Evolutionary conservation across 2,329 filamentous ascomycete species (phyloP).

Genomic region (Exophiala alcalophila): DNA sequence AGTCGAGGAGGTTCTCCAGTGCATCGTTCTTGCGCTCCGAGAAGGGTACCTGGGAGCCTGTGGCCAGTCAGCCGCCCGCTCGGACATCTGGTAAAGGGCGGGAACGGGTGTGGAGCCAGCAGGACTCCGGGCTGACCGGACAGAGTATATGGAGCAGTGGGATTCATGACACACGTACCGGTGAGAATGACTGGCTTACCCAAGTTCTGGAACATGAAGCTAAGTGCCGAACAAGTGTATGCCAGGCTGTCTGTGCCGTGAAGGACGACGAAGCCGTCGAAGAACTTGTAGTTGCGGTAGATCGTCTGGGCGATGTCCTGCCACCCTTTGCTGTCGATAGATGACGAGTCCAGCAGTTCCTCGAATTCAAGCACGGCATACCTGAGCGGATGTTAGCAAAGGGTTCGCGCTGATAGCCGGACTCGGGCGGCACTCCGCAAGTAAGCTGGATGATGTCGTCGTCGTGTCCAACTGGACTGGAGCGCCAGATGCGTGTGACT

Average conservation of each 20-base stretch:
- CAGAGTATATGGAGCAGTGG: too few relatives aligned
- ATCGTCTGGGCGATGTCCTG: conserved; percentile 77
- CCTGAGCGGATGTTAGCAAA: conserved; percentile 15
- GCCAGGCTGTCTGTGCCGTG: conserved; percentile 88
- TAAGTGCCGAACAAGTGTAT: conserved; percentile 85
- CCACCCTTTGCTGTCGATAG: conserved; percentile 84
- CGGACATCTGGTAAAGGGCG: too few relatives aligned
- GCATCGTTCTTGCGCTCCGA: conserved; percentile 88
- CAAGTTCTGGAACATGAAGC: conserved; percentile 88
- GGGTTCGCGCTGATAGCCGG: too few relatives aligned
- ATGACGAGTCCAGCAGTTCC: conserved; percentile 82
- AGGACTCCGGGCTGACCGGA: too few relatives aligned
- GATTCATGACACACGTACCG: conserved; percentile 35
- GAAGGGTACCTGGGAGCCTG: conserved; percentile 76
- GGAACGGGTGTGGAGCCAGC: too few relatives aligned
- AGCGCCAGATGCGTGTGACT: conserved; percentile 13
- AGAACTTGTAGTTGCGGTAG: conserved; percentile 78
- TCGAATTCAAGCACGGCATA: conserved; percentile 84
- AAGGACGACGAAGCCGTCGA: conserved; percentile 86
- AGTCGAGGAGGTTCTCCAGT: conserved; percentile 80
- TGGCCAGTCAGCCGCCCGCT: conserved; percentile 1
- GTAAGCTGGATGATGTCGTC: too few relatives aligned
- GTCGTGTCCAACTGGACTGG: not conserved
- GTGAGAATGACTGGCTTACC: conserved; percentile 90
- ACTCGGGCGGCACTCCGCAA: too few relatives aligned